Evolutionary conservation across 129 eudicot genomes (phyloP), one percentile per base, ranked within the genome.

Genomic region (Dittrichia graveolens): DNA sequence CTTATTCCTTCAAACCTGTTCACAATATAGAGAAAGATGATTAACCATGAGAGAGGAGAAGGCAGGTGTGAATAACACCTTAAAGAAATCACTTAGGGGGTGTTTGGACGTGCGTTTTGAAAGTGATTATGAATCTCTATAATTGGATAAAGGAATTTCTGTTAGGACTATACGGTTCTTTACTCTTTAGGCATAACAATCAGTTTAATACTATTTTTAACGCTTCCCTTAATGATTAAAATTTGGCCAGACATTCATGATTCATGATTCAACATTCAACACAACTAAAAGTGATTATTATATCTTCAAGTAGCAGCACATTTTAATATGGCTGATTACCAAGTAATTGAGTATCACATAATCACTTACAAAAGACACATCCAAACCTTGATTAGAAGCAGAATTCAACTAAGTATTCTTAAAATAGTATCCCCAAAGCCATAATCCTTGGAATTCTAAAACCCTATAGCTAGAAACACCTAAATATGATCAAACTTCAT

Each of bases 1-100:
- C 39, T 71, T 69, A 77, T 77, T 71, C 88, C 71, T 78, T 61
- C 81, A 70, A 74, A 55, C 75, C 81, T 69, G 59, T 35, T 52
- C 67, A 72, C 64, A 71, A 75, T 79, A 58, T 46, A 8, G 48
- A 65, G 15, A 55, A 72, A 12, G 67, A 35, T 54, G 3, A 66
- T 45, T 8, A 66, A 8, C 7, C 53, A 44, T 18, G n/a, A 14
- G 35, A 47, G 74, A 42, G 15, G 13, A 38, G 31, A 57, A 13
- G 38, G 14, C 14, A 42, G 40, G 43, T 34, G 16, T 10, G n/a
- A n/a, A 60, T 24, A 24, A 24, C 31, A 24, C 31, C 0, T 24
- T 24, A 24, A 24, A 24, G 31, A 24, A 24, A n/a, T n/a, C n/a
- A n/a, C n/a, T n/a, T n/a, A n/a, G n/a, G n/a, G n/a, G n/a, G n/a